A percentile compares a stretch with the other conserved stretches of the same genome.
These are phyloP conservation scores for Lactarius tabidus DNA, from an alignment of 768 basidiomycete species.

Conservation along the genomic window DNA sequence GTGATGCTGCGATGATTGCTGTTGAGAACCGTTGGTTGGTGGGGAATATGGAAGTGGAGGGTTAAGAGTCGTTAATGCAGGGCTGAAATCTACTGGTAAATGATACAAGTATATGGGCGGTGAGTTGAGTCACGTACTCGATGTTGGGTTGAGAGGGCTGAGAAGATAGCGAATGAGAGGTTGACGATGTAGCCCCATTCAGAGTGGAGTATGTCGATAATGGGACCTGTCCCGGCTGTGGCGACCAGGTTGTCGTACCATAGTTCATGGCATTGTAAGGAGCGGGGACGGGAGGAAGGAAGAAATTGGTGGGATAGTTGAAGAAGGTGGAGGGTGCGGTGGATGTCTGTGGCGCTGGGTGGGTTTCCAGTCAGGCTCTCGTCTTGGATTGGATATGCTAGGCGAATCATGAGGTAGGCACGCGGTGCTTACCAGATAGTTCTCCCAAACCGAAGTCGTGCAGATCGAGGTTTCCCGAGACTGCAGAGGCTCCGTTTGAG, in stretches of 20 bases:
- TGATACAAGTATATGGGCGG: conserved; percentile 6
- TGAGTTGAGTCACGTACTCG: conserved; percentile 18
- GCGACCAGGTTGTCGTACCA: conserved; percentile 46
- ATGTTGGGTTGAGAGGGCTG: conserved; percentile 31
- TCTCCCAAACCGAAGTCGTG: conserved; percentile 26
- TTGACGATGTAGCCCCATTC: conserved; percentile 64
- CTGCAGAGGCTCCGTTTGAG: conserved; percentile 30
- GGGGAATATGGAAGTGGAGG: conserved; percentile 16
- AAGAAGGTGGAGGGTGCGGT: conserved; percentile 39
- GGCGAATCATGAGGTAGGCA: conserved; percentile 12
- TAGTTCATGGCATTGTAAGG: conserved; percentile 55
- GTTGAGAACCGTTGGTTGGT: conserved; percentile 36
- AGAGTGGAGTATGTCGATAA: conserved; percentile 73
- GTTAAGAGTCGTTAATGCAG: conserved; percentile 28
- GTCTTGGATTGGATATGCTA: background rate
- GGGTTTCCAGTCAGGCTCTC: conserved; percentile 15
- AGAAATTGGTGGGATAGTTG: conserved; percentile 36
- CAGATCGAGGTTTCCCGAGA: conserved; percentile 31
- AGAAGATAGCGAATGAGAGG: conserved; percentile 35
- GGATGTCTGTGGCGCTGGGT: conserved; percentile 38
- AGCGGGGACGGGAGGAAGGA: conserved; percentile 38
- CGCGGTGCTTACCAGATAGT: conserved; percentile 26
- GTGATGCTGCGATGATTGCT: conserved; percentile 44
- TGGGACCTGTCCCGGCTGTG: conserved; percentile 43
- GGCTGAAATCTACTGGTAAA: conserved; percentile 29